Conservation (phyloP, 2,329 filamentous ascomycete genomes). For the Alternaria sp. region DNA sequence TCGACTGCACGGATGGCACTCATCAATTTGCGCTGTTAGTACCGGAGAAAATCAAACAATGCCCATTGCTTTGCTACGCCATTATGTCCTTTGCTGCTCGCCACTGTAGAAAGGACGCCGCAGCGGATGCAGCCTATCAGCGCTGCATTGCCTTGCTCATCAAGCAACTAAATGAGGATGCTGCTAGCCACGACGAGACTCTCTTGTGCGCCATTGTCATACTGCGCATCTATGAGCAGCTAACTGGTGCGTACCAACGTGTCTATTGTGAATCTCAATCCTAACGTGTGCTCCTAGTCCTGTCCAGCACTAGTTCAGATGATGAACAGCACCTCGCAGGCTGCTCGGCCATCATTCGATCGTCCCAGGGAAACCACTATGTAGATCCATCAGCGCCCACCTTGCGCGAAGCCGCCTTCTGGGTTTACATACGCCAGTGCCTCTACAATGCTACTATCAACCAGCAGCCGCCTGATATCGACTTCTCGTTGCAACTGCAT, state of each 20-base stretch:
- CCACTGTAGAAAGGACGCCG: slow-evolving; percentile 31
- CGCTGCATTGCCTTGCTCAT: slow-evolving; percentile 43
- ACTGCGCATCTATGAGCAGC: slow-evolving; percentile 43
- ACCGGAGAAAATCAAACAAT: too few species aligned
- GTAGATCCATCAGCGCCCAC: slow-evolving; percentile 45
- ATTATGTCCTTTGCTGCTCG: slow-evolving; percentile 42
- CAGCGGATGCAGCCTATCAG: slow-evolving; percentile 37
- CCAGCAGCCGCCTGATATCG: slow-evolving; percentile 41
- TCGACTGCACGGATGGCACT: too few species aligned
- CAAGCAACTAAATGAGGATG: slow-evolving; percentile 34
- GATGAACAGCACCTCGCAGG: slow-evolving; percentile 40
- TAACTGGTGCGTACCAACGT: slow-evolving; percentile 28
- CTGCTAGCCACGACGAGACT: slow-evolving; percentile 38
- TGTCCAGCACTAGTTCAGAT: slow-evolving; percentile 38
- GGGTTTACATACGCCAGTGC: slow-evolving; percentile 46
- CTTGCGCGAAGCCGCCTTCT: slow-evolving; percentile 44
- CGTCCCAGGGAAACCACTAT: slow-evolving; percentile 36
- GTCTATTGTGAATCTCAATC: background rate
- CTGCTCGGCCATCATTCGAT: slow-evolving; percentile 41
- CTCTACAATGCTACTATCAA: slow-evolving; percentile 45
- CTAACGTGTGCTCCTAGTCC: slow-evolving; percentile 24
- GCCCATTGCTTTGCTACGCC: slow-evolving; percentile 35
- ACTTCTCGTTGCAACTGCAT: slow-evolving; percentile 37
- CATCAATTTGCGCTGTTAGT: too few species aligned
- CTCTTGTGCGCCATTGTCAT: slow-evolving; percentile 46